Evolutionary conservation across 176 grass and related monocot genomes (phyloP).

Genomic region (Elaeis guineensis): DNA sequence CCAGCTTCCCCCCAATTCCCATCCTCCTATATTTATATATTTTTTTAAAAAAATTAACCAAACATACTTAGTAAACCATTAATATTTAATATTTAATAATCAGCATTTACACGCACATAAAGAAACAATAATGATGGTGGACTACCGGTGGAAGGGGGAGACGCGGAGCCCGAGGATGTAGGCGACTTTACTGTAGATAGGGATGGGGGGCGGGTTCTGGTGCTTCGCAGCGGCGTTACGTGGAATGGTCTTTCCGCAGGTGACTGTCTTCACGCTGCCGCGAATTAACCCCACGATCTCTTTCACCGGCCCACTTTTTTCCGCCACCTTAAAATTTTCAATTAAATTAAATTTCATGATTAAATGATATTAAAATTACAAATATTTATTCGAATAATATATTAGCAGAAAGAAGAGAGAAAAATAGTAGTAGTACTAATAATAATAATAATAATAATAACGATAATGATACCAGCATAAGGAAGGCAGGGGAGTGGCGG

Average conservation of each 20-base stretch:
- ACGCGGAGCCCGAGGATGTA: constrained; percentile 15
- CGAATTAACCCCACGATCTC: constrained; percentile 7
- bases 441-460: neutral
- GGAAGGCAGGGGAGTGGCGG: neutral
- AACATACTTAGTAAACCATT: too few species aligned
- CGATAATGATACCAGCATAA: neutral
- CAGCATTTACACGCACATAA: neutral
- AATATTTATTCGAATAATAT: neutral
- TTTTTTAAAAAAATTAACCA: too few species aligned
- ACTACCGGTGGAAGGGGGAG: neutral
- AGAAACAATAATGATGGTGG: neutral
- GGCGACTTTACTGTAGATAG: neutral
- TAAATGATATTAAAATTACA: neutral
- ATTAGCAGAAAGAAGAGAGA: neutral
- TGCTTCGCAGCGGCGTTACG: neutral
- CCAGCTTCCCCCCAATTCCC: constrained; percentile 2
- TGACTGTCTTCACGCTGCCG: constrained; percentile 1
- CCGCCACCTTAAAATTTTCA: neutral
- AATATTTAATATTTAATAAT: too few species aligned
- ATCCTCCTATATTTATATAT: neutral
- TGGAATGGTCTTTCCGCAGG: neutral
- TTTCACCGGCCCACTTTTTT: neutral
- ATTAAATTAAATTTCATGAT: too few species aligned
- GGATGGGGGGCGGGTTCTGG: neutral
- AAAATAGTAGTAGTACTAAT: too few species aligned